A percentile compares a stretch with the other conserved stretches of the same genome.
Conservation (phyloP, 345 rosid species). For the Hirschfeldia incana region DNA sequence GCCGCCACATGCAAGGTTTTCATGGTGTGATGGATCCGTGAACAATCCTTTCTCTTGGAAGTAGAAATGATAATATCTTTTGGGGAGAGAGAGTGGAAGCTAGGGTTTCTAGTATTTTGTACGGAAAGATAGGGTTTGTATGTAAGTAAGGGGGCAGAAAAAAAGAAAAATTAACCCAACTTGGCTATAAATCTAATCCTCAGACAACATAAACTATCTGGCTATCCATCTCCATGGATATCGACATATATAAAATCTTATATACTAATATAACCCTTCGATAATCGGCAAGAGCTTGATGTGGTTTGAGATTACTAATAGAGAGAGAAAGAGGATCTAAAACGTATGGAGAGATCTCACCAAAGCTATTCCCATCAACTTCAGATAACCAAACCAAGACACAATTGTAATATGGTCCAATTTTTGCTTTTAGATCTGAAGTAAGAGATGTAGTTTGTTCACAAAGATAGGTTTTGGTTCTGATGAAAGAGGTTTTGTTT, state of each 20-base stretch:
- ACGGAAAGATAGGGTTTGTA: conserved; percentile 43
- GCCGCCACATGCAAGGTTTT: conserved; percentile 38
- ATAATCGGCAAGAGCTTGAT: conserved; percentile 21
- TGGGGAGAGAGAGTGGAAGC: conserved; percentile 20
- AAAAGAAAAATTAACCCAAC: conserved; percentile 33
- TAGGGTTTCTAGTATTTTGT: conserved; percentile 38
- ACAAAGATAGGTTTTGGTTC: conserved; percentile 23
- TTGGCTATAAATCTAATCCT: conserved; percentile 34
- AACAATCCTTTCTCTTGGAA: conserved; percentile 3
- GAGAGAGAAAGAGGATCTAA: conserved; percentile 11
- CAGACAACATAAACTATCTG: conserved; percentile 45
- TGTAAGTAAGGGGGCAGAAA: conserved; percentile 37
- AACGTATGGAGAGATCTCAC: conserved; percentile 29
- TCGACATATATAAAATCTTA: neutral
- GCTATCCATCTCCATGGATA: conserved; percentile 24
- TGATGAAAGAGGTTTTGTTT: conserved; percentile 19
- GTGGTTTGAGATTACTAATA: neutral
- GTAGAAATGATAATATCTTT: conserved; percentile 22
- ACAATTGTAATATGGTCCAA: conserved; percentile 8
- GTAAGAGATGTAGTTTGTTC: conserved; percentile 7
- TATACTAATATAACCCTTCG: neutral
- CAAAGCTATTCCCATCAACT: conserved; percentile 18
- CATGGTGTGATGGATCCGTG: conserved; percentile 28
- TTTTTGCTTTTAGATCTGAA: conserved; percentile 21
- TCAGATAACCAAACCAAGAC: conserved; percentile 1